Conservation (phyloP, 2,329 filamentous ascomycete species). For the Fusarium verticillioides region DNA sequence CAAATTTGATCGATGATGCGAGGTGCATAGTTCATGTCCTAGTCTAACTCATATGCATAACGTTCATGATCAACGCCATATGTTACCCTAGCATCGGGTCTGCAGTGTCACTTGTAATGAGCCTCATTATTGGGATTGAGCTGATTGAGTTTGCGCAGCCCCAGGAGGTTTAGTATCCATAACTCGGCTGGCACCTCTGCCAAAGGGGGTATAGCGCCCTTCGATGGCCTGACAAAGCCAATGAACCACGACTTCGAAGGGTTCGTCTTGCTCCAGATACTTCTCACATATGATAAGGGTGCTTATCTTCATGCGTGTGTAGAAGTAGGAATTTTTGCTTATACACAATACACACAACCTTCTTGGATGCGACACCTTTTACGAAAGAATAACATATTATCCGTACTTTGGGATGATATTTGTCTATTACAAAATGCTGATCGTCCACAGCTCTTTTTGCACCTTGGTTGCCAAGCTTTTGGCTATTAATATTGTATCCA, state of each 20-base stretch:
- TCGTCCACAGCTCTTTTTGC: not conserved
- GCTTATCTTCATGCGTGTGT: accelerated
- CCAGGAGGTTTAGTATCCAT: not conserved
- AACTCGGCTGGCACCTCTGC: not conserved
- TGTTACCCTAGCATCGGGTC: not conserved
- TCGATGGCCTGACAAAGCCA: not conserved
- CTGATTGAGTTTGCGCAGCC: not conserved
- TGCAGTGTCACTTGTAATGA: not conserved
- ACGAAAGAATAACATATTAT: accelerated
- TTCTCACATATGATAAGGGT: not conserved
- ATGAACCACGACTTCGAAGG: not conserved
- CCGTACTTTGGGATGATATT: no score
- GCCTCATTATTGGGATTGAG: not conserved
- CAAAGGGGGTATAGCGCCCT: not conserved
- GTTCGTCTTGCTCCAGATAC: not conserved
- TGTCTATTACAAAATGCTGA: not conserved
- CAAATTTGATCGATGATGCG: no score
- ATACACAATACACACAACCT: not conserved
- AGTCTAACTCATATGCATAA: not conserved
- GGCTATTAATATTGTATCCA: not conserved
- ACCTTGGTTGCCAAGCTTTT: accelerated
- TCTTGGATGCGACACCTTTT: not conserved
- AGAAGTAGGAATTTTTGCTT: not conserved
- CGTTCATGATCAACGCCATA: not conserved
- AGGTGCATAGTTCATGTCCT: not conserved